Percentiles rank a stretch among this genome's conserved stretches.
Conservation (phyloP, 2,329 filamentous ascomycete species). For the Exserohilum turcica region DNA sequence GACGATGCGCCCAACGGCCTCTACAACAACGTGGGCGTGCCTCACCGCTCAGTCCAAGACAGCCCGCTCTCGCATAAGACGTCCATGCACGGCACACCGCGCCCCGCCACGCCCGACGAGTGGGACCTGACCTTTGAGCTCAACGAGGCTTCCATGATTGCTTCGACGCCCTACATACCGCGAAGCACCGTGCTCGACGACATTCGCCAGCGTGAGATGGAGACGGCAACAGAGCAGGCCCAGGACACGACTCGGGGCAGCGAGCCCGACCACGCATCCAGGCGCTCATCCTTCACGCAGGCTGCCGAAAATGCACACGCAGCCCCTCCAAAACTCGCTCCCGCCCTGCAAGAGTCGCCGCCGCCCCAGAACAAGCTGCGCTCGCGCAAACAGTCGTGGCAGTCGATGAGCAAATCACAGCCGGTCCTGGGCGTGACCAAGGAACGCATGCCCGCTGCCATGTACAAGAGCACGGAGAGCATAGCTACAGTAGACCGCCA, state of each 20-base stretch:
- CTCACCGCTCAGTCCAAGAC: slow-evolving; percentile 50
- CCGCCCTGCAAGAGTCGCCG: slow-evolving; percentile 6
- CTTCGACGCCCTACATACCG: slow-evolving; percentile 54
- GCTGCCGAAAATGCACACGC: slow-evolving; percentile 8
- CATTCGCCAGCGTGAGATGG: slow-evolving; percentile 51
- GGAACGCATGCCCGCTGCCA: slow-evolving; percentile 40
- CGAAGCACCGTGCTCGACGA: slow-evolving; percentile 51
- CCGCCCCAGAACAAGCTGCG: slow-evolving; percentile 23
- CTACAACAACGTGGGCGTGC: slow-evolving; percentile 41
- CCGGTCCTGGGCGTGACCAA: slow-evolving; percentile 31
- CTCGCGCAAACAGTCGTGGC: slow-evolving; percentile 37
- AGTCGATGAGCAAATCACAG: slow-evolving; percentile 37
- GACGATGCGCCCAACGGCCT: slow-evolving; percentile 24
- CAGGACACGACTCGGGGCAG: slow-evolving; percentile 39
- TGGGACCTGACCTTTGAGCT: slow-evolving; percentile 53
- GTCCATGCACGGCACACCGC: slow-evolving; percentile 35
- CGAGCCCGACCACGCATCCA: slow-evolving; percentile 35
- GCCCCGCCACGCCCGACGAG: slow-evolving; percentile 24
- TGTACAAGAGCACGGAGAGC: slow-evolving; percentile 44
- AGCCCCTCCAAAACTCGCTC: slow-evolving; percentile 8
- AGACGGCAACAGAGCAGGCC: slow-evolving; percentile 44
- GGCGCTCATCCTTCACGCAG: slow-evolving; percentile 20
- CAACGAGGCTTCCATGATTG: slow-evolving; percentile 53
- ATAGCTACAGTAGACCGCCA: slow-evolving; percentile 38
- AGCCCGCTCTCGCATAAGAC: slow-evolving; percentile 50